Conservation (phyloP, 257 asterid species). For the Catharanthus roseus region DNA sequence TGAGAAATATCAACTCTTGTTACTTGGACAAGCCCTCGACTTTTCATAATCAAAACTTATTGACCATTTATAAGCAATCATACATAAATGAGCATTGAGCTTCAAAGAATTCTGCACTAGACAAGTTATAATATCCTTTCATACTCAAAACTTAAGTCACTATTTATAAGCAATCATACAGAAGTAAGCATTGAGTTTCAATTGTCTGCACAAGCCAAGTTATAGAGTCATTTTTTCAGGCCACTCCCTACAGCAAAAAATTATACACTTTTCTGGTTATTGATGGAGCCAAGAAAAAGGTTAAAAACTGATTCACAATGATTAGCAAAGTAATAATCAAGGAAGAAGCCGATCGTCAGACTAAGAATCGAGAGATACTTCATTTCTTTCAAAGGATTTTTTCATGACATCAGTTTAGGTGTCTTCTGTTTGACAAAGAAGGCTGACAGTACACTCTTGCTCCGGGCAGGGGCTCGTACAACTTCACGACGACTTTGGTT, state of each 20-base stretch:
- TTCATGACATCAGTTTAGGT: constrained; percentile 29
- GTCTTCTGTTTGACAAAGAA: constrained; percentile 72
- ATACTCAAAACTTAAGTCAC: background rate
- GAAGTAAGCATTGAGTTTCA: constrained; percentile 12
- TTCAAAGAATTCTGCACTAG: no score
- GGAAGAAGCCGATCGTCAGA: background rate
- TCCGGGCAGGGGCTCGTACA: constrained; percentile 45
- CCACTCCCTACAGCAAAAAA: background rate
- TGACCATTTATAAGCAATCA: no score
- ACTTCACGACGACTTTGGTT: constrained; percentile 33
- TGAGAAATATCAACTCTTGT: no score
- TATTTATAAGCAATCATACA: constrained; percentile 1
- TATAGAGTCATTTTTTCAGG: constrained; percentile 11
- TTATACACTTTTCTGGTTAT: constrained; percentile 13
- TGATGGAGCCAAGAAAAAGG: constrained; percentile 8
- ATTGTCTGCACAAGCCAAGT: constrained; percentile 5
- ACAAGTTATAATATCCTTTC: no score
- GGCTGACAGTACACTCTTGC: constrained; percentile 63
- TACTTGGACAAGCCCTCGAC: no score
- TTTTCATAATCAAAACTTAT: no score
- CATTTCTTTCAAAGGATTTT: no score
- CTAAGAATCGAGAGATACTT: no score
- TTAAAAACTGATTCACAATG: constrained; percentile 7
- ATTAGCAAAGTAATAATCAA: constrained; percentile 13
- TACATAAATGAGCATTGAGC: no score